These are phyloP conservation scores for Odontarrhena argentea DNA, from an alignment of 345 rosid genomes.

Conservation along the genomic window DNA sequence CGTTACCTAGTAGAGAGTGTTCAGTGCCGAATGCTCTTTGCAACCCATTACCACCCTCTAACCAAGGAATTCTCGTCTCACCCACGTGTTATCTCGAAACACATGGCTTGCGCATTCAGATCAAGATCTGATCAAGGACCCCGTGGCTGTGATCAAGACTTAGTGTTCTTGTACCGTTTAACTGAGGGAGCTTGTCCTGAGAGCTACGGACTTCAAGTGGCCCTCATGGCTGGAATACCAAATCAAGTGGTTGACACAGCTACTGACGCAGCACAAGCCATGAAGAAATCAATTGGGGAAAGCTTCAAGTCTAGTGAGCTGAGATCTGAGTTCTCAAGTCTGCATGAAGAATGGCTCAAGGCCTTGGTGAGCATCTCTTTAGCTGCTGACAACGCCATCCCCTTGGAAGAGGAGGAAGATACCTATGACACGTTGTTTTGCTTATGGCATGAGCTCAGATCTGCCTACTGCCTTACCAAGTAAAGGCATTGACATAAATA, in stretches of 20 bases:
- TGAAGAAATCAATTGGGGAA: constrained; percentile 68
- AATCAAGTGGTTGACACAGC: constrained; percentile 69
- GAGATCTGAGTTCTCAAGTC: constrained; percentile 84
- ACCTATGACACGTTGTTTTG: constrained; percentile 64
- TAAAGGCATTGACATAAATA: constrained; percentile 8
- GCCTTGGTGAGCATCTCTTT: constrained; percentile 49
- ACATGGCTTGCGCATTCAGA: constrained; percentile 83
- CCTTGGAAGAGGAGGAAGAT: constrained; percentile 47
- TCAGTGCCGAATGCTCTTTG: constrained; percentile 82
- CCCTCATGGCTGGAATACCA: constrained; percentile 90
- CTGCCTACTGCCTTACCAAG: constrained; percentile 25
- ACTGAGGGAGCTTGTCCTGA: constrained; percentile 84
- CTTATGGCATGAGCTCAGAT: constrained; percentile 80
- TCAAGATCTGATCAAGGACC: constrained; percentile 40
- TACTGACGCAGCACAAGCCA: constrained; percentile 55
- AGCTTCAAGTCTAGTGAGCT: constrained; percentile 76
- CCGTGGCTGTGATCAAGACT: constrained; percentile 47
- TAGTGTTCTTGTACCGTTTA: constrained; percentile 79
- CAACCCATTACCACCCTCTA: constrained; percentile 94
- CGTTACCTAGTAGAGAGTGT: constrained; percentile 92
- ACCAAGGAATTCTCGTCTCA: constrained; percentile 90
- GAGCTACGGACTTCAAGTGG: constrained; percentile 92
- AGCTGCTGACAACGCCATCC: constrained; percentile 18
- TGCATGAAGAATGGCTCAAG: constrained; percentile 88
- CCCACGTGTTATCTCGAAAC: constrained; percentile 76